A percentile compares a stretch with the other conserved stretches of the same genome.
Evolutionary conservation across 2,329 filamentous ascomycete species (phyloP).

Genomic region (Clarireedia paspali): DNA sequence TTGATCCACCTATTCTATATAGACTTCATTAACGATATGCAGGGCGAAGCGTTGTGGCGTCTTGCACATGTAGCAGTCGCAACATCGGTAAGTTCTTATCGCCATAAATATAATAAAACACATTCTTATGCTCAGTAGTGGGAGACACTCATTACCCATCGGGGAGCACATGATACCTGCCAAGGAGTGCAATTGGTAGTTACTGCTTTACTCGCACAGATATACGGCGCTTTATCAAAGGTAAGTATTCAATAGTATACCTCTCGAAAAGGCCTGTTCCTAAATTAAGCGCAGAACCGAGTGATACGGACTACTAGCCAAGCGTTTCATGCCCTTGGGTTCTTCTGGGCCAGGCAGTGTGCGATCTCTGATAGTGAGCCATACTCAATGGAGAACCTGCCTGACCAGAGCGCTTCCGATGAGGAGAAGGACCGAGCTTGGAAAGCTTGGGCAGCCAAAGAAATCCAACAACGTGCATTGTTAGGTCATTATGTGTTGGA

Average conservation of each 20-base stretch:
- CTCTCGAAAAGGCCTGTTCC: neutral
- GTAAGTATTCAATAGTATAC: neutral
- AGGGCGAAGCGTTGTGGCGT: slow-evolving; percentile 37
- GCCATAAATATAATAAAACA: neutral
- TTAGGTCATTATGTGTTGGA: slow-evolving; percentile 38
- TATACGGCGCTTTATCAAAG: slow-evolving; percentile 36
- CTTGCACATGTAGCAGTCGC: slow-evolving; percentile 37
- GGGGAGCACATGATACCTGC: slow-evolving; percentile 35
- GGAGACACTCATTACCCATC: slow-evolving; percentile 37
- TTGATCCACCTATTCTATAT: neutral
- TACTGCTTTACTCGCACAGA: slow-evolving; percentile 35
- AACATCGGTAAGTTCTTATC: slow-evolving; percentile 27
- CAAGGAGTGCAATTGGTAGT: slow-evolving; percentile 37
- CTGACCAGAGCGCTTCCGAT: slow-evolving; percentile 27
- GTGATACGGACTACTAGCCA: slow-evolving; percentile 37
- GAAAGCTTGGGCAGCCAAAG: slow-evolving; percentile 35
- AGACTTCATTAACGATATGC: neutral
- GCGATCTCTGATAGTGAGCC: slow-evolving; percentile 34
- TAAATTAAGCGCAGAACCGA: slow-evolving; percentile 27
- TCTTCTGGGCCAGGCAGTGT: slow-evolving; percentile 38
- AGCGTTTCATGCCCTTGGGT: slow-evolving; percentile 36
- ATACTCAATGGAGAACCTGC: slow-evolving; percentile 30
- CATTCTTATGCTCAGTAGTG: slow-evolving; percentile 22
- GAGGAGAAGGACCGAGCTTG: slow-evolving; percentile 35
- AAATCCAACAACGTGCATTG: slow-evolving; percentile 37